A percentile compares a stretch with the other conserved stretches of the same genome.
phyloP scores from a whole-genome alignment of 441 rosid species.

The Oxalis stricta region DNA sequence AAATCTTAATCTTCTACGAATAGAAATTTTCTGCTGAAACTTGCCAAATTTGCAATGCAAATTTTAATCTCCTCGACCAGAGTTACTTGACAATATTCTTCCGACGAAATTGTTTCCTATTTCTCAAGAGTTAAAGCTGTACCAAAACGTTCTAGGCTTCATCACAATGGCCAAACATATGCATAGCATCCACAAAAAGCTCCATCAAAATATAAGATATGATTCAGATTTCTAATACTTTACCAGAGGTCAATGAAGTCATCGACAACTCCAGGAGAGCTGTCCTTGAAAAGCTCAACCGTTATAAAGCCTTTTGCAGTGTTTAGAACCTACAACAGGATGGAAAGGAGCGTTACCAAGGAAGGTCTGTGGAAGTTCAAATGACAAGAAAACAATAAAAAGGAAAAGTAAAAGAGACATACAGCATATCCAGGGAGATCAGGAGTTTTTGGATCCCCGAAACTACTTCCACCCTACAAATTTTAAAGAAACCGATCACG shows the following conservation, averaged over 20 bases:
- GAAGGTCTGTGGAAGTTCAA: neutral
- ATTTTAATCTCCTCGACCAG: too few relatives aligned
- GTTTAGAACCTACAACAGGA: slow-evolving; percentile 31
- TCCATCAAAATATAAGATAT: neutral
- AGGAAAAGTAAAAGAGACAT: slow-evolving; percentile 10
- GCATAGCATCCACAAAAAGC: neutral
- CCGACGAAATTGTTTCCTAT: too few relatives aligned
- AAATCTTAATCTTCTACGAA: neutral
- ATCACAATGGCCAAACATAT: neutral
- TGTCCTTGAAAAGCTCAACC: slow-evolving; percentile 65
- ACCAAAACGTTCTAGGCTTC: neutral
- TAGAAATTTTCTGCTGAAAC: neutral
- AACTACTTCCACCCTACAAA: slow-evolving; percentile 30
- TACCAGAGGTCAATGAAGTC: slow-evolving; percentile 59
- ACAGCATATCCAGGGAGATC: slow-evolving; percentile 48
- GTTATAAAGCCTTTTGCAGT: slow-evolving; percentile 59
- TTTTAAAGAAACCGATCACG: neutral
- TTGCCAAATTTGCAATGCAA: too few relatives aligned
- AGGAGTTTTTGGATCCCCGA: slow-evolving; percentile 19
- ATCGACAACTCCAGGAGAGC: slow-evolving; percentile 52
- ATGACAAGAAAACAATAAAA: too few relatives aligned
- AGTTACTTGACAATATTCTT: too few relatives aligned
- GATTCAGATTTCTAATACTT: slow-evolving; percentile 15
- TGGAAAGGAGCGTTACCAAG: neutral
- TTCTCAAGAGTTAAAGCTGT: too few relatives aligned